These are phyloP conservation scores for Pleurotus eryngii DNA, from an alignment of 768 basidiomycete genomes.

Conservation along the genomic window DNA sequence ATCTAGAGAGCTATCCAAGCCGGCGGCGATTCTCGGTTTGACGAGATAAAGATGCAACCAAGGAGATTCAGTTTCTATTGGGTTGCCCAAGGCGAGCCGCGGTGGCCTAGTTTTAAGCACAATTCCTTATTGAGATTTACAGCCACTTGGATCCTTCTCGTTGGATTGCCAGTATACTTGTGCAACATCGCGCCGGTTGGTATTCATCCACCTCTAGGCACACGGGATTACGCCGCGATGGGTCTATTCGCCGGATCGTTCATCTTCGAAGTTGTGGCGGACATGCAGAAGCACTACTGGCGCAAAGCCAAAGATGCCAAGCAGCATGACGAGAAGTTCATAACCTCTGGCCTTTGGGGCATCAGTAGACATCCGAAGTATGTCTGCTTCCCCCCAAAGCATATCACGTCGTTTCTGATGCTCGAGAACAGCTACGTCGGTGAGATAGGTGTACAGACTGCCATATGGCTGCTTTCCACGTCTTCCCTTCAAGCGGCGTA, in stretches of 20 bases:
- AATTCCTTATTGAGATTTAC: not conserved
- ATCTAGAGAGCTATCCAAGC: conserved; percentile 39
- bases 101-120: not conserved
- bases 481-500: conserved; percentile 41
- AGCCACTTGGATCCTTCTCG: conserved; percentile 66
- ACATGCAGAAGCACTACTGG: conserved; percentile 66
- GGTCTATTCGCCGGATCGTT: conserved; percentile 56
- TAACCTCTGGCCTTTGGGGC: conserved; percentile 65
- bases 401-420: not conserved
- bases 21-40: conserved; percentile 65
- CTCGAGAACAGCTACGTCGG: conserved; percentile 54
- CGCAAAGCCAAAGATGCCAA: conserved; percentile 53
- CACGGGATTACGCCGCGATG: conserved; percentile 51
- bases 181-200: conserved; percentile 51
- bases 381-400: conserved; percentile 12
- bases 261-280: conserved; percentile 59
- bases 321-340: conserved; percentile 69
- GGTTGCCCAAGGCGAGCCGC: conserved; percentile 51
- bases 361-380: conserved; percentile 74
- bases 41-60: conserved; percentile 43
- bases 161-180: conserved; percentile 68
- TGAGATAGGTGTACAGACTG: conserved; percentile 68
- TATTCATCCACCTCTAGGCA: conserved; percentile 48
- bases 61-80: conserved; percentile 52
- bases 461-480: conserved; percentile 58